Evolutionary conservation across 208 protist species (phyloP), one percentile per base, ranked within the genome.

Genomic region (Kentomonas sorsogonicus): DNA sequence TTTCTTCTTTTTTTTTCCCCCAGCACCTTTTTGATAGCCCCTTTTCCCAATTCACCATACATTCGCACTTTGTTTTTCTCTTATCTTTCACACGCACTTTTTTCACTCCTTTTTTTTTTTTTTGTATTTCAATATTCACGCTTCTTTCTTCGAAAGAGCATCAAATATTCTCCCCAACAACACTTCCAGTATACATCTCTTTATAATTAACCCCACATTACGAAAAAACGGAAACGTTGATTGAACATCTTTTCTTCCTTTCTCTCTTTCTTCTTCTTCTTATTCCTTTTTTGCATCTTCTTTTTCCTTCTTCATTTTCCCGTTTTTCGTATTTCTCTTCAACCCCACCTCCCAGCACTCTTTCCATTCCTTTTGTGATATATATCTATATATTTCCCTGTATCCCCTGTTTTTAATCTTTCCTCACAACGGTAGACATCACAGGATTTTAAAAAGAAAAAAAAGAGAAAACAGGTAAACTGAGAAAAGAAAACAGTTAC

Each of bases 321-420:
- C 48, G 66, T 65, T 63, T 59, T 53, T 29, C 57, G 53, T 27
- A 36, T 40, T 23, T 53, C 66, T 59, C 22, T 31, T 29, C 41
- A 22, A 48, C 31, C 31, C n/a, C n/a, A 2, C 29, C 29, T 6
- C 43, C 25, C 41, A 48, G 30, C 38, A 59, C 39, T 10, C 23
- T 51, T n/a, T 51, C 30, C 16, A 55, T 55, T 4, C 29, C 15
- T 46, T n/a, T 46, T 53, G 54, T 64, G 53, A 67, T 71, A 67
- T 71, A 71, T 53, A 66, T 68, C 52, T 71, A 71, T 63, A 71
- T 58, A 64, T 65, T 54, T 34, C 44, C 15, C 33, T 67, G 36
- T 60, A 58, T 20, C 18, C 38, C 11, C 38, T 41, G 38, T 41
- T 18, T 41, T 41, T 41, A 41, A 41, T 16, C 16, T 18, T 41